Evolutionary conservation across 805 yeast species (phyloP).

Genomic region (Monosporozyma solicola): DNA sequence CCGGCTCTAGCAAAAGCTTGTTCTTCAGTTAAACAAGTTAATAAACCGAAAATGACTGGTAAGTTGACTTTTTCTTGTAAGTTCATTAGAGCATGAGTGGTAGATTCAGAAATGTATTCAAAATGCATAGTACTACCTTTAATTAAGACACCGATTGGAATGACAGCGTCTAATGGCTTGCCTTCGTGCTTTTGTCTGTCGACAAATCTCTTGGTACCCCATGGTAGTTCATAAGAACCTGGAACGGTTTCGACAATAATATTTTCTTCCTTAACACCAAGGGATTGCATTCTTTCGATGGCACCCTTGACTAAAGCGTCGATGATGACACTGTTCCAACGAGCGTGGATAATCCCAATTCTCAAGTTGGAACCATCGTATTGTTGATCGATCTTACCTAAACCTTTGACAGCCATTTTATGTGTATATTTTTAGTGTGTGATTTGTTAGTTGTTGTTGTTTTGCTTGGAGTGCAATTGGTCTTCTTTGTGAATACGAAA

Average conservation of each 20-base stretch:
- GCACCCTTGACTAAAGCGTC: conserved; percentile 77
- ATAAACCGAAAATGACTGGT: conserved; percentile 89
- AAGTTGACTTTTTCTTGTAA: conserved; percentile 57
- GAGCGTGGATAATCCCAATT: conserved; percentile 86
- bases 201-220: conserved; percentile 51
- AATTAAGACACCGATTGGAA: conserved; percentile 89
- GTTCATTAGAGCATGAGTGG: conserved; percentile 75
- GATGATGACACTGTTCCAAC: conserved; percentile 83
- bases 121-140: conserved; percentile 98
- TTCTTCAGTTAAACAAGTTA: conserved; percentile 88
- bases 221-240: conserved; percentile 91
- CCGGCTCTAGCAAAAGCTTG: conserved; percentile 95
- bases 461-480: not conserved
- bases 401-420: conserved; percentile 68
- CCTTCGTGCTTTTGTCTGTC: conserved; percentile 36
- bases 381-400: conserved; percentile 60
- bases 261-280: conserved; percentile 70
- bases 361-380: conserved; percentile 63
- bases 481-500: not conserved
- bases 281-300: conserved; percentile 42
- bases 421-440: not conserved
- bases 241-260: conserved; percentile 83
- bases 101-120: conserved; percentile 91
- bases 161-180: conserved; percentile 66
- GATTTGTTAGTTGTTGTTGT: not conserved